These are phyloP conservation scores for Fusarium falciforme DNA, from an alignment of 2,329 filamentous ascomycete species.

Conservation along the genomic window DNA sequence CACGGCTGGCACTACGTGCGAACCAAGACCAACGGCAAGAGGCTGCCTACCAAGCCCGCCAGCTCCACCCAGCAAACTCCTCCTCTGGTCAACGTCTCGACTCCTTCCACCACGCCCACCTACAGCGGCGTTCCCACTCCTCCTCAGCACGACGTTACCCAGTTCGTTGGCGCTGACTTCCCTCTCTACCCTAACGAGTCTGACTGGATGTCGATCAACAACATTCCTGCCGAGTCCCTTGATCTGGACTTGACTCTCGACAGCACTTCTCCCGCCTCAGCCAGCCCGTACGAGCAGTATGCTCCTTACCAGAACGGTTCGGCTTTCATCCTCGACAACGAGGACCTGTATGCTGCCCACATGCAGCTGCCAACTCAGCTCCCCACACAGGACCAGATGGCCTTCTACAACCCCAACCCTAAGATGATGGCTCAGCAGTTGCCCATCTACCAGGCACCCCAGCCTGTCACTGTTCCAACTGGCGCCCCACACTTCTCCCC, in stretches of 20 bases:
- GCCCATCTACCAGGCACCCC: slow-evolving; percentile 44
- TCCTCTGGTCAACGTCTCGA: slow-evolving; percentile 69
- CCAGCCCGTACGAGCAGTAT: slow-evolving; percentile 61
- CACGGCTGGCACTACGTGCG: slow-evolving; percentile 92
- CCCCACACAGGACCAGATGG: slow-evolving; percentile 47
- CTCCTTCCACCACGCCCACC: slow-evolving; percentile 66
- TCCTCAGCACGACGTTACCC: slow-evolving; percentile 58
- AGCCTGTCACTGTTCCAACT: slow-evolving; percentile 41
- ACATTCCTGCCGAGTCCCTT: slow-evolving; percentile 48
- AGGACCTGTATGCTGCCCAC: slow-evolving; percentile 71
- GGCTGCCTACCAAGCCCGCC: slow-evolving; percentile 56
- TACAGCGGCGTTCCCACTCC: slow-evolving; percentile 68
- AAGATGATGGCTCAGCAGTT: slow-evolving; percentile 59
- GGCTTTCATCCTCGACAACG: slow-evolving; percentile 70
- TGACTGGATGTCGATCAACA: slow-evolving; percentile 56
- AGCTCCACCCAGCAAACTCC: slow-evolving; percentile 66
- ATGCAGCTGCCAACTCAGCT: slow-evolving; percentile 67
- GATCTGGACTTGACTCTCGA: slow-evolving; percentile 56
- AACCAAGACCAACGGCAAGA: slow-evolving; percentile 90
- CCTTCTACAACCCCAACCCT: slow-evolving; percentile 50
- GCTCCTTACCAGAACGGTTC: slow-evolving; percentile 70
- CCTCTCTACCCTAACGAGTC: slow-evolving; percentile 60
- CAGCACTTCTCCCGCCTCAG: slow-evolving; percentile 53
- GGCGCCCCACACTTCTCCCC: slow-evolving; percentile 72
- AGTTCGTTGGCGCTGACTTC: slow-evolving; percentile 56